Conservation (phyloP, 202 grass and related monocot genomes). For the Cymbopogon flexuosus region DNA sequence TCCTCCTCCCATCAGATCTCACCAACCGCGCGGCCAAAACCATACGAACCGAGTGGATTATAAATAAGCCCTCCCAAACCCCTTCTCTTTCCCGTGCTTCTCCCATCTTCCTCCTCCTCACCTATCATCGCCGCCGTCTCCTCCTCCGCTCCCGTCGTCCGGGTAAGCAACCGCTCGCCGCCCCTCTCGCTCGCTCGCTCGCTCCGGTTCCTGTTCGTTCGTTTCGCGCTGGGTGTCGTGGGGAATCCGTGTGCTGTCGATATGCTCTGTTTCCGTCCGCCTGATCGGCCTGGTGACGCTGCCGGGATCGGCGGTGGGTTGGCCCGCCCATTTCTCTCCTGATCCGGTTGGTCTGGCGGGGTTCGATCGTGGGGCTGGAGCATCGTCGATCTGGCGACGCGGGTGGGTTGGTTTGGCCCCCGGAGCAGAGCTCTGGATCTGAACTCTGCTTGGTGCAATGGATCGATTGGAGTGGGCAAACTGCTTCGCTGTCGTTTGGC, state of each 20-base stretch:
- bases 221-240: background rate
- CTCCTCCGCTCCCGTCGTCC: background rate
- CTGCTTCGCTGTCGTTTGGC: background rate
- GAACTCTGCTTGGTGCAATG: background rate
- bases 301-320: background rate
- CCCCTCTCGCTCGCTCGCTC: background rate
- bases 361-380: background rate
- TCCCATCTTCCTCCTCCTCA: background rate
- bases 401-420: background rate
- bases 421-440: constrained; percentile 10
- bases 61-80: constrained; percentile 22
- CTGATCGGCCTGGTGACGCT: background rate
- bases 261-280: background rate
- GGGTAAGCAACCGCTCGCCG: constrained; percentile 19
- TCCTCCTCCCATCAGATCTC: constrained; percentile 13
- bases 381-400: background rate
- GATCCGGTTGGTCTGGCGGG: background rate
- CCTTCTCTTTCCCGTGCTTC: background rate
- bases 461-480: background rate
- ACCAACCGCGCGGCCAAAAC: constrained; percentile 14
- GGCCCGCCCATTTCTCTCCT: background rate
- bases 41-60: background rate
- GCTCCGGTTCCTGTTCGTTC: background rate
- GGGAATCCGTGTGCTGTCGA: background rate
- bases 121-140: background rate